phyloP scores from a whole-genome alignment of 257 asterid genomes.

The Ilex aquifolium region DNA sequence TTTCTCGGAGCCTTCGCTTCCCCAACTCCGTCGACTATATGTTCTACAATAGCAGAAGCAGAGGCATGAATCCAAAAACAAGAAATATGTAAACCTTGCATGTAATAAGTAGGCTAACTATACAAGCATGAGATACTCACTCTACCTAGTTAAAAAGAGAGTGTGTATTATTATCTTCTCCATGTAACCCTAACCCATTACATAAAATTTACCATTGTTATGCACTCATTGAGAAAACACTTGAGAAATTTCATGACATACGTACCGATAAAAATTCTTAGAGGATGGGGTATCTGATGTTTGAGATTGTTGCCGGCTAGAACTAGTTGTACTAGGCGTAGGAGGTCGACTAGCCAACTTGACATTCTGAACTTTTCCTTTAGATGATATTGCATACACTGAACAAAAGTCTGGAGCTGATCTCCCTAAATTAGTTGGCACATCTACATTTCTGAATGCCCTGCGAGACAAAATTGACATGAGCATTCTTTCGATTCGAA shows the following conservation, averaged over 20 bases:
- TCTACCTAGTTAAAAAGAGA: neutral
- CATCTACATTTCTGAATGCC: slow-evolving; percentile 63
- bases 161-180: neutral
- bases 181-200: neutral
- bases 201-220: neutral
- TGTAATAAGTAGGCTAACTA: neutral
- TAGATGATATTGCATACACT: slow-evolving; percentile 46
- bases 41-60: neutral
- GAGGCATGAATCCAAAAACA: neutral
- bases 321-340: slow-evolving; percentile 25
- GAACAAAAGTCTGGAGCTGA: slow-evolving; percentile 61
- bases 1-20: slow-evolving; percentile 27
- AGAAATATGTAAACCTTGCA: neutral
- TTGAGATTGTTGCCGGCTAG: slow-evolving; percentile 10
- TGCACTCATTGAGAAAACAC: neutral
- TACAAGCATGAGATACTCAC: neutral
- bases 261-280: slow-evolving; percentile 26
- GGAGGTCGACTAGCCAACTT: slow-evolving; percentile 42
- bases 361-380: slow-evolving; percentile 33
- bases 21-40: slow-evolving; percentile 51
- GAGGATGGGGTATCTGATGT: slow-evolving; percentile 12
- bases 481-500: neutral
- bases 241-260: slow-evolving; percentile 8
- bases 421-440: slow-evolving; percentile 44
- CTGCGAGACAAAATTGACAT: slow-evolving; percentile 21